Conservation (phyloP, 495 filamentous ascomycete genomes). For the Aspergillus heteromorphus region DNA sequence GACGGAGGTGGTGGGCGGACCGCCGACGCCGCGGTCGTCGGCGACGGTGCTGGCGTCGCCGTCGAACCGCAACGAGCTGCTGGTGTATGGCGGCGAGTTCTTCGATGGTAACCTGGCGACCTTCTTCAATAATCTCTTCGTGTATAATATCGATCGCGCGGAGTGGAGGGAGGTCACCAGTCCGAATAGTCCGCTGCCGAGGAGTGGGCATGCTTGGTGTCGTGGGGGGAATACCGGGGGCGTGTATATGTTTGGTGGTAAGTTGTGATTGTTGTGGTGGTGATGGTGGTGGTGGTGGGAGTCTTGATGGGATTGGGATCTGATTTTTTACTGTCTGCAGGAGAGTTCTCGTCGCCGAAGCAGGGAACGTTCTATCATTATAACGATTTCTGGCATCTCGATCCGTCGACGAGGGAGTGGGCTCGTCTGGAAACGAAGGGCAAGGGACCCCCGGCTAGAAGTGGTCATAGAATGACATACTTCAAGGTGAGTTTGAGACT, state of each 20-base stretch:
- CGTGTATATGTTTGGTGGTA: conserved; percentile 86
- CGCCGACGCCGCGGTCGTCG: conserved; percentile 73
- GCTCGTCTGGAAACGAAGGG: conserved; percentile 80
- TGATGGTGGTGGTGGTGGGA: too few species aligned
- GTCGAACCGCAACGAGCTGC: conserved; percentile 78
- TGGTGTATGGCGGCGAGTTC: conserved; percentile 82
- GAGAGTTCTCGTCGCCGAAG: conserved; percentile 72
- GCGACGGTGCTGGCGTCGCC: conserved; percentile 79
- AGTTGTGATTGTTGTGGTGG: conserved; percentile 8
- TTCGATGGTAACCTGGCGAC: conserved; percentile 58
- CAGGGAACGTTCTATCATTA: conserved; percentile 99
- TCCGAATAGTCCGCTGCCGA: conserved; percentile 85
- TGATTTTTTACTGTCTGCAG: conserved; percentile 23
- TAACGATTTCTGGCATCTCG: conserved; percentile 95
- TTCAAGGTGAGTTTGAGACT: conserved; percentile 57
- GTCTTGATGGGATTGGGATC: too few species aligned
- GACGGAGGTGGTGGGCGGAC: conserved; percentile 70
- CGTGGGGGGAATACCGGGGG: conserved; percentile 79
- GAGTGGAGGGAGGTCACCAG: conserved; percentile 85
- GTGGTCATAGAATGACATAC: conserved; percentile 91
- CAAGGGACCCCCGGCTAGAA: conserved; percentile 81
- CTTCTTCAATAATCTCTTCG: conserved; percentile 71
- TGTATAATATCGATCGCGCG: conserved; percentile 81
- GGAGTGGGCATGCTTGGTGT: conserved; percentile 90
- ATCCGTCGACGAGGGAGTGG: conserved; percentile 81